Conservation (phyloP, 2,329 filamentous ascomycete genomes). For the Orbilia quercus region DNA sequence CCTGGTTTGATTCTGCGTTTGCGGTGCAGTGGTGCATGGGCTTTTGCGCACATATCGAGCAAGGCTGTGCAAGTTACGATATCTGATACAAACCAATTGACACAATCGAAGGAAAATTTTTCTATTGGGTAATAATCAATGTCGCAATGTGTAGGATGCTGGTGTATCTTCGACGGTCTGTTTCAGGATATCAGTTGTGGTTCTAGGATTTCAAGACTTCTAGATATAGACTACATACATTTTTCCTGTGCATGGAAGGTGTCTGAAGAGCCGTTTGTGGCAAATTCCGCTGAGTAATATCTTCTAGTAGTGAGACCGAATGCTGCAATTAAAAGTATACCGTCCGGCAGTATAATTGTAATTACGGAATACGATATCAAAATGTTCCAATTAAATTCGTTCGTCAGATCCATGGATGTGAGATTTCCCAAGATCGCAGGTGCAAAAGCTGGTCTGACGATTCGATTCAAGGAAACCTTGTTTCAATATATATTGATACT, state of each 20-base stretch:
- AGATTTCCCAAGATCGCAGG: too few relatives aligned
- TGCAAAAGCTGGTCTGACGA: too few relatives aligned
- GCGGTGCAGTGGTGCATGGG: neutral
- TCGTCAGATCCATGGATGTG: neutral
- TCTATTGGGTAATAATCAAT: constrained; percentile 2
- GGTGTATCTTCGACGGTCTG: neutral
- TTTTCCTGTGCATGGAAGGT: constrained; percentile 17
- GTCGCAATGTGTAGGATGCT: neutral
- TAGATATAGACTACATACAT: neutral
- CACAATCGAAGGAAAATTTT: neutral
- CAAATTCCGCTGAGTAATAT: neutral
- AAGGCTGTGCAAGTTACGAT: neutral
- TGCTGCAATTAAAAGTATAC: neutral
- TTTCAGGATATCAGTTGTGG: neutral
- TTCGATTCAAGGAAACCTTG: neutral
- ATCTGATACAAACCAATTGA: neutral
- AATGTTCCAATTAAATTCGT: neutral
- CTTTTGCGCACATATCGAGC: neutral
- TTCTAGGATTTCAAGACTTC: neutral
- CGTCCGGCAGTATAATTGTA: neutral
- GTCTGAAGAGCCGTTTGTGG: neutral
- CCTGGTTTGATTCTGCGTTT: neutral
- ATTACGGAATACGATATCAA: neutral
- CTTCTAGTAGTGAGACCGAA: neutral
- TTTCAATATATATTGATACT: neutral